Percentiles rank a stretch among this genome's conserved stretches.
Conservation (phyloP, 2,329 filamentous ascomycete genomes). For the Ophioceras dolichostomum region DNA sequence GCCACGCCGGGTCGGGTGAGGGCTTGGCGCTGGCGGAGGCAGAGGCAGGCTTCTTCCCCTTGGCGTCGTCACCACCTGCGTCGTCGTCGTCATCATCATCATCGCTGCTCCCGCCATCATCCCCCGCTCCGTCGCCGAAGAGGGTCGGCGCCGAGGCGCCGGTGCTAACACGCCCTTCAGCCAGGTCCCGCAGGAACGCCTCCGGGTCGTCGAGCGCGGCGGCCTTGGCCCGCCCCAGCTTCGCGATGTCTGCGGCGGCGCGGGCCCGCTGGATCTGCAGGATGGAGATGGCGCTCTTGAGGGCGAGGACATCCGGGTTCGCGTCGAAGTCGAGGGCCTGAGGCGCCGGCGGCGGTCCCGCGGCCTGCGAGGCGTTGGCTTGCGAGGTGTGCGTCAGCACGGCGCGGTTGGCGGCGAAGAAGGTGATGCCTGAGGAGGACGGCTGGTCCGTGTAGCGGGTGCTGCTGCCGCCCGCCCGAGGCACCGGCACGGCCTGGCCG, state of each 20-base stretch:
- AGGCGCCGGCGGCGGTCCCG: slow-evolving; percentile 23
- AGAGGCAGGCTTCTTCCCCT: slow-evolving; percentile 10
- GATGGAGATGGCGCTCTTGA: slow-evolving; percentile 74
- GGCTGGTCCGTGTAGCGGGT: slow-evolving; percentile 5
- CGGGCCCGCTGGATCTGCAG: slow-evolving; percentile 76
- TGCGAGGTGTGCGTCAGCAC: slow-evolving; percentile 26
- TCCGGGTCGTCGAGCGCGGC: slow-evolving; percentile 60
- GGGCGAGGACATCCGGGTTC: slow-evolving; percentile 79
- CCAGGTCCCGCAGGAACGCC: slow-evolving; percentile 58
- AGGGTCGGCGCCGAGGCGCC: slow-evolving; percentile 7
- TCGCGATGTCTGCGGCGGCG: slow-evolving; percentile 61
- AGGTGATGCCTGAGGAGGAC: slow-evolving; percentile 7
- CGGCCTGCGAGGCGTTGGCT: slow-evolving; percentile 17
- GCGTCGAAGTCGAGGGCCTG: slow-evolving; percentile 43
- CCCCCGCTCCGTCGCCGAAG: slow-evolving; percentile 12
- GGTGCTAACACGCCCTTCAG: slow-evolving; percentile 43
- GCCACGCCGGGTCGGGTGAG: no score
- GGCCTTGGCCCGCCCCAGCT: slow-evolving; percentile 56
- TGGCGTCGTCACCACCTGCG: slow-evolving; percentile 14
- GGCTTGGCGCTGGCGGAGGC: background rate
- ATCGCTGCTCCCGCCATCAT: slow-evolving; percentile 15
- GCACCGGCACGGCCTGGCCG: slow-evolving; percentile 3
- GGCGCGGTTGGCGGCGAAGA: slow-evolving; percentile 20
- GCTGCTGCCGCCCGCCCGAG: slow-evolving; percentile 1
- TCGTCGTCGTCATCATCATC: slow-evolving; percentile 14